These are phyloP conservation scores for Caulochytrium protostelioides DNA, from an alignment of 371 early-diverging fungal species.

Conservation along the genomic window DNA sequence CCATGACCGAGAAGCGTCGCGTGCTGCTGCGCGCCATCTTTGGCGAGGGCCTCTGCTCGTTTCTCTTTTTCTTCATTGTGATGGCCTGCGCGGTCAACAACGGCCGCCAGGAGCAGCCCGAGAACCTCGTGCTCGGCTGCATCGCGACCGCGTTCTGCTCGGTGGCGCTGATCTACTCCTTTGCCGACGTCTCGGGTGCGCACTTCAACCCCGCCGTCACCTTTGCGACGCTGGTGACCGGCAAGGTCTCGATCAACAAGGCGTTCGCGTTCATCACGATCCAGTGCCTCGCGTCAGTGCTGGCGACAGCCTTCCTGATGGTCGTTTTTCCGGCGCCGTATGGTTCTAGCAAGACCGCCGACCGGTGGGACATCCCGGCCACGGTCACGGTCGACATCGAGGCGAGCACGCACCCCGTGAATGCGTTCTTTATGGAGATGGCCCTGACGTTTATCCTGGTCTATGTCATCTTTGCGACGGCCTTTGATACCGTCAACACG, in stretches of 20 bases:
- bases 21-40: constrained; percentile 25
- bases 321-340: constrained; percentile 29
- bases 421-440: constrained; percentile 36
- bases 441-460: constrained; percentile 43
- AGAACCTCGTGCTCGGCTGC: constrained; percentile 25
- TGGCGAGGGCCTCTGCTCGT: constrained; percentile 29
- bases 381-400: constrained; percentile 16
- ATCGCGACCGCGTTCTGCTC: constrained; percentile 31
- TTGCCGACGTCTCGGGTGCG: constrained; percentile 43
- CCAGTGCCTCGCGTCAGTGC: constrained; percentile 34
- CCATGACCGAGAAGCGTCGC: constrained; percentile 21
- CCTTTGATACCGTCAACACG: constrained; percentile 36
- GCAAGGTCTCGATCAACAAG: constrained; percentile 30
- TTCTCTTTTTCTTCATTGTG: constrained; percentile 30
- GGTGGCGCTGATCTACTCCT: constrained; percentile 46
- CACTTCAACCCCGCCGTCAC: constrained; percentile 49
- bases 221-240: constrained; percentile 37
- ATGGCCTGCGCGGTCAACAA: constrained; percentile 26
- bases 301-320: constrained; percentile 27
- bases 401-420: constrained; percentile 9
- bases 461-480: constrained; percentile 49
- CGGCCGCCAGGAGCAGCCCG: constrained; percentile 18
- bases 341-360: too few species aligned
- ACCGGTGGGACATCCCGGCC: constrained; percentile 14
- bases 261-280: constrained; percentile 35